A percentile compares a stretch with the other conserved stretches of the same genome.
Conservation (phyloP, 192 early-diverging fungal species). For the Umbelopsis sp. region DNA sequence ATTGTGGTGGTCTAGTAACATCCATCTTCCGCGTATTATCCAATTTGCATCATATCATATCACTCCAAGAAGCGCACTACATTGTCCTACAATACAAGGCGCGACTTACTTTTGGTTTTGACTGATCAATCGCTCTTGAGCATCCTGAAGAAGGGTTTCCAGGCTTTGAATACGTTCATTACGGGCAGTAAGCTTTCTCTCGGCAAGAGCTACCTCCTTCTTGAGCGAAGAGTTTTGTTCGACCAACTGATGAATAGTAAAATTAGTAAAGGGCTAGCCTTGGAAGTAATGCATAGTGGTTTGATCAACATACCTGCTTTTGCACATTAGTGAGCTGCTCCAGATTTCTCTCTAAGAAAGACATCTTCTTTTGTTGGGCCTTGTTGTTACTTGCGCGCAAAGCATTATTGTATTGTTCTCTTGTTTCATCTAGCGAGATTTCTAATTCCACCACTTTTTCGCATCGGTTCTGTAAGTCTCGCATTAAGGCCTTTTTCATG, state of each 20-base stretch:
- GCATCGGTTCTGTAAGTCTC: slow-evolving; percentile 95
- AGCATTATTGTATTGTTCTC: slow-evolving; percentile 91
- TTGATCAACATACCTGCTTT: slow-evolving; percentile 59
- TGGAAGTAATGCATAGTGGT: no score
- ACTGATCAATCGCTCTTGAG: slow-evolving; percentile 77
- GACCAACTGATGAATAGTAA: slow-evolving; percentile 63
- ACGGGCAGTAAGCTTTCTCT: slow-evolving; percentile 89
- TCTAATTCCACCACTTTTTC: slow-evolving; percentile 98
- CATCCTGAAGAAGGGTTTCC: slow-evolving; percentile 81
- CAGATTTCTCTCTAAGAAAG: slow-evolving; percentile 95
- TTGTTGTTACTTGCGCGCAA: slow-evolving; percentile 80
- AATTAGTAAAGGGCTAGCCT: no score
- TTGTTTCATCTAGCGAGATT: slow-evolving; percentile 93
- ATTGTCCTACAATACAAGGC: background rate
- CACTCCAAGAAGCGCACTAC: no score
- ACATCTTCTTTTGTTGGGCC: slow-evolving; percentile 93
- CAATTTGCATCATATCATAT: no score
- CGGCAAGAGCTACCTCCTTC: slow-evolving; percentile 87
- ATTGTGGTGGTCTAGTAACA: background rate
- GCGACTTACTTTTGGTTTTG: slow-evolving; percentile 68
- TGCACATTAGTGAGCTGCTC: slow-evolving; percentile 96
- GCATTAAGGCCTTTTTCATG: slow-evolving; percentile 98
- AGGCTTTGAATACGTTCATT: slow-evolving; percentile 94
- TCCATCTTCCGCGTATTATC: background rate
- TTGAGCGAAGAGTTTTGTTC: slow-evolving; percentile 96